Evolutionary conservation across 176 grass and related monocot species (phyloP).

Genomic region (Aegilops tauschii): DNA sequence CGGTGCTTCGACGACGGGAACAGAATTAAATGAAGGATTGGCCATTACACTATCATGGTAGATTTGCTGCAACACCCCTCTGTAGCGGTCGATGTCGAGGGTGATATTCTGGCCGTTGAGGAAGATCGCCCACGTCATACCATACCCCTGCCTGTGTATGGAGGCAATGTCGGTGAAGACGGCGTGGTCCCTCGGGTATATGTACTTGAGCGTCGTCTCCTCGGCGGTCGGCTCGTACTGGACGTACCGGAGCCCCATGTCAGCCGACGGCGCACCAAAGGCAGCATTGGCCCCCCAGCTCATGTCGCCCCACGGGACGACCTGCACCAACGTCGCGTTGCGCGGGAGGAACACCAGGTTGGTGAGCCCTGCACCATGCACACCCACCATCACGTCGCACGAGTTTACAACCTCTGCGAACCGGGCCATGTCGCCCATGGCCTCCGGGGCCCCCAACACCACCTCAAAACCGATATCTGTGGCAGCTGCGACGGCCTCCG

Average conservation of each 20-base stretch:
- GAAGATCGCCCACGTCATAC: conserved; percentile 22
- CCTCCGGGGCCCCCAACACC: conserved; percentile 34
- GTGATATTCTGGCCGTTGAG: conserved; percentile 60
- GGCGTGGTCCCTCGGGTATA: conserved; percentile 45
- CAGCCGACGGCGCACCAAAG: conserved; percentile 44
- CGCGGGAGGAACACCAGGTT: background rate
- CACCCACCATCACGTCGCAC: background rate
- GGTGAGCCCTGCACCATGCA: conserved; percentile 4
- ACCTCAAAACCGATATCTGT: conserved; percentile 50
- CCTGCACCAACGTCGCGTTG: conserved; percentile 43
- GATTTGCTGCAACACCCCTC: conserved; percentile 25
- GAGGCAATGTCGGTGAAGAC: conserved; percentile 52
- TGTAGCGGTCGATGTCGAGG: conserved; percentile 55
- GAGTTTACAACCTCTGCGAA: conserved; percentile 29
- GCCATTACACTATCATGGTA: background rate
- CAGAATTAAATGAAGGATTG: no score
- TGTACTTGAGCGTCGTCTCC: conserved; percentile 63
- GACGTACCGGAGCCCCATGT: conserved; percentile 59
- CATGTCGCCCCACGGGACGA: conserved; percentile 60
- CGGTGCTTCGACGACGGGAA: background rate
- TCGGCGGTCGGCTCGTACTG: conserved; percentile 56
- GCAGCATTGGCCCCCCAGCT: conserved; percentile 26
- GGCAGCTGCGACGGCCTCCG: conserved; percentile 12
- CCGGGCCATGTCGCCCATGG: conserved; percentile 14
- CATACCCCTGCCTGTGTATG: conserved; percentile 41